A percentile compares a stretch with the other conserved stretches of the same genome.
These are phyloP conservation scores for Acacia acuminata DNA, from an alignment of 306 rosid genomes.

Conservation along the genomic window DNA sequence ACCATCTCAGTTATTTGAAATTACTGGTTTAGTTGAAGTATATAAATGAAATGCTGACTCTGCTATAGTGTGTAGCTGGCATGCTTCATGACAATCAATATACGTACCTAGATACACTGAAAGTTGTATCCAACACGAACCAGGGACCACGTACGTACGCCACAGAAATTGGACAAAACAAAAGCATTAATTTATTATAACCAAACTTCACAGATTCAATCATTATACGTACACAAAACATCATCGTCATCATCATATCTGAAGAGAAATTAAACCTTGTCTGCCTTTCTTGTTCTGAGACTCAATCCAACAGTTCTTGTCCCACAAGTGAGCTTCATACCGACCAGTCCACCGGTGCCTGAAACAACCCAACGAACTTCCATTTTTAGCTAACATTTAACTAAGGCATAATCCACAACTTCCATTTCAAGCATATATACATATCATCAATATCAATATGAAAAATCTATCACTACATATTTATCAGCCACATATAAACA, in stretches of 20 bases:
- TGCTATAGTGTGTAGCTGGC: background rate
- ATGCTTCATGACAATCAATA: background rate
- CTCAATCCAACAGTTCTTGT: slow-evolving; percentile 90
- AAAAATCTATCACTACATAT: no score
- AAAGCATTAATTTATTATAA: background rate
- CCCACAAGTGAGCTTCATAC: slow-evolving; percentile 97
- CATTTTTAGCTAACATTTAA: background rate
- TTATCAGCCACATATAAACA: background rate
- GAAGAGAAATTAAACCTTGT: slow-evolving; percentile 54
- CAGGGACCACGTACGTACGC: slow-evolving; percentile 2
- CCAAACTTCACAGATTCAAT: background rate
- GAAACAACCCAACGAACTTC: background rate
- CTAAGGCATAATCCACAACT: background rate
- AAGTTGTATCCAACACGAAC: background rate
- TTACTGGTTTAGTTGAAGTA: background rate
- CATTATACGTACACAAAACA: background rate
- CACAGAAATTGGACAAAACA: background rate
- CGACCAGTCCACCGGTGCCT: slow-evolving; percentile 94
- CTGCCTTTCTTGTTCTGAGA: slow-evolving; percentile 93
- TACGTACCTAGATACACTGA: slow-evolving; percentile 81
- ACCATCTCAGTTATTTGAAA: background rate
- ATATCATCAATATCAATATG: background rate
- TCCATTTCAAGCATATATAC: background rate
- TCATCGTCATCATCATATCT: background rate
- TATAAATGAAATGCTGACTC: background rate